Evolutionary conservation across 768 basidiomycete genomes (phyloP), one percentile per base, ranked within the genome.

Genomic region (Antrodiella citrinella): DNA sequence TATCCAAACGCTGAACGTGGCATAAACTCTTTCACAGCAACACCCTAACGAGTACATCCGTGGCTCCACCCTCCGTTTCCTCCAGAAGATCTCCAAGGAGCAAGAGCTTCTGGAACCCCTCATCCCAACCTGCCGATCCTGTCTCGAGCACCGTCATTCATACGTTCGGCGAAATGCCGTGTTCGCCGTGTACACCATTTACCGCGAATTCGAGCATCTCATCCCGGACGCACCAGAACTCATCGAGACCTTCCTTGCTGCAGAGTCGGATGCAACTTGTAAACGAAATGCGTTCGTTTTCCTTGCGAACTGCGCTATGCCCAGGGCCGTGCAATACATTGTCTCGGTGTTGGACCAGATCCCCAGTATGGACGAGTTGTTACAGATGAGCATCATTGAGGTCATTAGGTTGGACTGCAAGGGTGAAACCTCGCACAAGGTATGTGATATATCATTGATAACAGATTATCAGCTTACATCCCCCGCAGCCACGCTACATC

Each of bases 21-120:
- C 44, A 4, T 19, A 20, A 22, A 10, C 20, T 20, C 41, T 4
- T 15, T 38, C 26, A 7, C 24, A 94, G 89, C 94, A 98, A 93
- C 96, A 99, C 62, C 94, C 95, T 7, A 98, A 99, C 61, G 96
- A 99, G 73, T 99, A 97, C 67, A 96, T 99, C 60, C 89, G 96
- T 30, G 96, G 96, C 42, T 91, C 93, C n/a, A 94, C 91, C 10
- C 80, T 98, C 26, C 86, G 96, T 21, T 95, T 94, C 71, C 77
- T 98, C 11, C 91, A 95, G 70, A 99, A 99, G 73, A 86, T 99
- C 47, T 77, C 86, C 15, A 86, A 88, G 66, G 96, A 98, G 58
- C 73, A 81, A 2, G 96, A 99, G 65, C 80, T 98, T 11, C 80
- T 98, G 21, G 96, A 98, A 71, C 96, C 96, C 21, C 81, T 98